A percentile compares a stretch with the other conserved stretches of the same genome.
These are phyloP conservation scores for Croton laevigatus DNA, from an alignment of 441 rosid genomes.

Conservation along the genomic window DNA sequence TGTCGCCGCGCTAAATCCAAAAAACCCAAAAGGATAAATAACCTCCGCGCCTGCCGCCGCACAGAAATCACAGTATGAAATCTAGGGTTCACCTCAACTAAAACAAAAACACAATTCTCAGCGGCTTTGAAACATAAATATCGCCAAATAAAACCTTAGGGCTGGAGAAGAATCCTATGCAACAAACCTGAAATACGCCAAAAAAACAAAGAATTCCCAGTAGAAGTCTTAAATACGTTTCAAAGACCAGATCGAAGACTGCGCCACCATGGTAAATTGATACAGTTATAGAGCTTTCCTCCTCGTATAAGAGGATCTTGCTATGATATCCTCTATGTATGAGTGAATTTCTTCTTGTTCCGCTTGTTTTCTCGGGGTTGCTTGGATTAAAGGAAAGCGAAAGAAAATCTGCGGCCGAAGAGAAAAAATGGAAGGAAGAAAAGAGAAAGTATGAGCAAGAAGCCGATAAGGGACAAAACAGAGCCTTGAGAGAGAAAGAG, in stretches of 20 bases:
- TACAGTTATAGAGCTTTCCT: not conserved
- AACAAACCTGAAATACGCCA: constrained; percentile 9
- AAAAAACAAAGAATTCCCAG: constrained; percentile 25
- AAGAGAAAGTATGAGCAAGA: constrained; percentile 20
- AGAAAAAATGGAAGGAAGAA: constrained; percentile 15
- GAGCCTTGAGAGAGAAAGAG: constrained; percentile 36
- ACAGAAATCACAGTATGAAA: constrained; percentile 7
- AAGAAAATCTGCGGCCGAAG: constrained; percentile 23
- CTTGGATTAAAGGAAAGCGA: constrained; percentile 22
- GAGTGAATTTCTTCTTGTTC: not conserved
- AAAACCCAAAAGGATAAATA: constrained; percentile 7
- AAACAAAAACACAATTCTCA: not conserved
- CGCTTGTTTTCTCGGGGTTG: constrained; percentile 23
- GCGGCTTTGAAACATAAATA: not conserved
- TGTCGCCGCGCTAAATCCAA: not conserved
- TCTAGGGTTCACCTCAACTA: constrained; percentile 19
- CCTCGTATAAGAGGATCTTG: not conserved
- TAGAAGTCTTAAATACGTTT: constrained; percentile 5
- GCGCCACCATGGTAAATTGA: not conserved
- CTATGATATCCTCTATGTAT: not conserved
- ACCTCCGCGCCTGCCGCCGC: constrained; percentile 6
- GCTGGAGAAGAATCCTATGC: constrained; percentile 3
- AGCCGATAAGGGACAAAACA: constrained; percentile 52
- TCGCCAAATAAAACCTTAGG: not conserved
- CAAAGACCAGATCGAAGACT: constrained; percentile 14